A percentile compares a stretch with the other conserved stretches of the same genome.
These are phyloP conservation scores for Rauvolfia tetraphylla DNA, from an alignment of 257 asterid genomes.

Conservation along the genomic window DNA sequence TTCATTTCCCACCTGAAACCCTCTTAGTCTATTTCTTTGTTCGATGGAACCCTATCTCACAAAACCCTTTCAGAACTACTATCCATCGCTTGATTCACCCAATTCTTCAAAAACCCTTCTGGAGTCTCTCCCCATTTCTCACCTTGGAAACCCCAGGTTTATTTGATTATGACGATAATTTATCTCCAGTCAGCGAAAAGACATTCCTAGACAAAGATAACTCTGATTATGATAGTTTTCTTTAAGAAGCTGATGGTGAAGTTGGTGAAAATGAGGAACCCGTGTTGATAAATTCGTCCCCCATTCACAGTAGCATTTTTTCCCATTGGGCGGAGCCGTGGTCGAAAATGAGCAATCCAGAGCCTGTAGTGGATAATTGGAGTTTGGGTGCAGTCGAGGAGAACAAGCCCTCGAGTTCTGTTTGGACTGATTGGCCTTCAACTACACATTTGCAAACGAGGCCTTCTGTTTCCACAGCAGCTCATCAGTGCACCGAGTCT, in stretches of 20 bases:
- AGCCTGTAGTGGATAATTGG: neutral
- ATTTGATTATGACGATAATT: conserved; percentile 9
- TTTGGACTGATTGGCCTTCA: conserved; percentile 17
- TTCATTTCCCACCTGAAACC: conserved; percentile 9
- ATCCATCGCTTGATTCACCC: conserved; percentile 15
- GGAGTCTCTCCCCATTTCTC: conserved; percentile 8
- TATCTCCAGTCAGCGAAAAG: conserved; percentile 21
- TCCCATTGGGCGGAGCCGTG: conserved; percentile 34
- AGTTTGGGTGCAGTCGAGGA: conserved; percentile 12
- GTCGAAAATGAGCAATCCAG: conserved; percentile 15
- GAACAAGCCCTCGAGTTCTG: conserved; percentile 15
- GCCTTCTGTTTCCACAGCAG: conserved; percentile 22
- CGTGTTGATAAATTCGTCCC: conserved; percentile 11
- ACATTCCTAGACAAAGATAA: conserved; percentile 11
- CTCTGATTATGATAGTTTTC: conserved; percentile 23
- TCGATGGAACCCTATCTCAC: conserved; percentile 21
- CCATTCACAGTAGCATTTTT: conserved; percentile 3
- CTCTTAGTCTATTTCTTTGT: neutral
- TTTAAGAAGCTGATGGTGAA: conserved; percentile 22
- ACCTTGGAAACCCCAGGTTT: conserved; percentile 9
- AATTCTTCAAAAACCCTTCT: conserved; percentile 31
- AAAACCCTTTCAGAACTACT: neutral
- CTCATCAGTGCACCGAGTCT: conserved; percentile 37
- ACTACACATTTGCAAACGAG: conserved; percentile 9
- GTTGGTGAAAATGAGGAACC: conserved; percentile 24